phyloP scores from a whole-genome alignment of 139 green algal species.

The Limnomonas spitsbergensis region DNA sequence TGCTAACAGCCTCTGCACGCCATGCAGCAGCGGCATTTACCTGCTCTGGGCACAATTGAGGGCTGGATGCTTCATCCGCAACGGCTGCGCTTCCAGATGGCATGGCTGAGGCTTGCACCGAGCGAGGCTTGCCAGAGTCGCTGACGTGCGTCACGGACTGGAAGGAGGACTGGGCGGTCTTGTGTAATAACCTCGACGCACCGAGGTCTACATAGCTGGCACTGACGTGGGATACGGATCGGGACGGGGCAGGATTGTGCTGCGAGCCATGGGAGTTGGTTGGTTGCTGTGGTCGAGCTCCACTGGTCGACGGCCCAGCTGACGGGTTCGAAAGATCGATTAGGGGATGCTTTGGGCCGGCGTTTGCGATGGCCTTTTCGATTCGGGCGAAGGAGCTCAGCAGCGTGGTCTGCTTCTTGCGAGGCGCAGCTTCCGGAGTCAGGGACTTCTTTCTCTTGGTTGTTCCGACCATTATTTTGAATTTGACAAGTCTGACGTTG shows the following conservation, averaged over 20 bases:
- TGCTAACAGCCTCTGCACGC: no score
- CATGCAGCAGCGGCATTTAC: not conserved
- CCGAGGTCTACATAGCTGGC: not conserved
- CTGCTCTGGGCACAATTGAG: constrained; percentile 32
- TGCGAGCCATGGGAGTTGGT: not conserved
- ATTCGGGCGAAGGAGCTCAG: not conserved
- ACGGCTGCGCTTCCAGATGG: not conserved
- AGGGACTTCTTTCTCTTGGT: no score
- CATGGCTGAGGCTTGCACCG: not conserved
- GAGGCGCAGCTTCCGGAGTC: not conserved
- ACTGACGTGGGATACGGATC: not conserved
- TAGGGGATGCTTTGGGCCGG: not conserved
- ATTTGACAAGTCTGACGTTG: no score
- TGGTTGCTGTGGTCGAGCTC: no score
- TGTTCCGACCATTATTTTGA: no score
- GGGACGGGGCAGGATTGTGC: not conserved
- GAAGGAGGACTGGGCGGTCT: not conserved
- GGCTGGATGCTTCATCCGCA: constrained; percentile 27
- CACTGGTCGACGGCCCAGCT: no score
- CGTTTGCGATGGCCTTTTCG: not conserved
- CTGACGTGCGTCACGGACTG: constrained; percentile 18
- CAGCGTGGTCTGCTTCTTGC: not conserved
- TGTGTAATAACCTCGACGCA: not conserved
- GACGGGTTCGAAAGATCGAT: no score
- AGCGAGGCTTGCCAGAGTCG: constrained; percentile 9